Evolutionary conservation across 179 eudicot species (phyloP).

Genomic region (Nepenthes alata): DNA sequence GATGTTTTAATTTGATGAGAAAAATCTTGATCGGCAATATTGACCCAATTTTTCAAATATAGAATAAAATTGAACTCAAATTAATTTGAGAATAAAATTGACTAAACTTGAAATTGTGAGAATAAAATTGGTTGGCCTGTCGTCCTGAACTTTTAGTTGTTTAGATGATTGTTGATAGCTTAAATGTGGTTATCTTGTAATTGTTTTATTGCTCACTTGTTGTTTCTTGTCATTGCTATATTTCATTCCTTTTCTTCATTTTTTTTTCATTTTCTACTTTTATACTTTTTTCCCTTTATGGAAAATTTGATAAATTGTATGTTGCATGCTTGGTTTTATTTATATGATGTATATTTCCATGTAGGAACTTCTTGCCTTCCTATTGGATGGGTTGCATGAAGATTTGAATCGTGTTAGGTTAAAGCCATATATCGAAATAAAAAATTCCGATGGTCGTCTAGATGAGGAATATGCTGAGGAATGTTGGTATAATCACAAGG

Average conservation of each 20-base stretch:
- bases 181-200: no score
- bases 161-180: no score
- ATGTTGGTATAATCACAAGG: slow-evolving; percentile 88
- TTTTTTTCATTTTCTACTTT: not conserved
- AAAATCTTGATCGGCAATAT: no score
- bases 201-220: no score
- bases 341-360: slow-evolving; percentile 7
- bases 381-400: slow-evolving; percentile 98
- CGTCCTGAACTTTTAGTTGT: no score
- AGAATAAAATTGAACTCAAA: no score
- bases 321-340: not conserved
- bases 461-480: slow-evolving; percentile 95
- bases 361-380: slow-evolving; percentile 96
- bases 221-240: no score
- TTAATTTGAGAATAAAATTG: no score
- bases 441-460: slow-evolving; percentile 74
- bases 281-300: not conserved
- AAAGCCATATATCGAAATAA: slow-evolving; percentile 85
- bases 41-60: no score
- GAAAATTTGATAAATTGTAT: not conserved
- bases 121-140: no score
- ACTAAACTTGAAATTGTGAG: no score
- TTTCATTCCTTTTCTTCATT: not conserved
- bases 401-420: slow-evolving; percentile 93
- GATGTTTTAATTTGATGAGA: no score